phyloP scores from a whole-genome alignment of 352 stramenopile species.

The Peronospora belbahrii region DNA sequence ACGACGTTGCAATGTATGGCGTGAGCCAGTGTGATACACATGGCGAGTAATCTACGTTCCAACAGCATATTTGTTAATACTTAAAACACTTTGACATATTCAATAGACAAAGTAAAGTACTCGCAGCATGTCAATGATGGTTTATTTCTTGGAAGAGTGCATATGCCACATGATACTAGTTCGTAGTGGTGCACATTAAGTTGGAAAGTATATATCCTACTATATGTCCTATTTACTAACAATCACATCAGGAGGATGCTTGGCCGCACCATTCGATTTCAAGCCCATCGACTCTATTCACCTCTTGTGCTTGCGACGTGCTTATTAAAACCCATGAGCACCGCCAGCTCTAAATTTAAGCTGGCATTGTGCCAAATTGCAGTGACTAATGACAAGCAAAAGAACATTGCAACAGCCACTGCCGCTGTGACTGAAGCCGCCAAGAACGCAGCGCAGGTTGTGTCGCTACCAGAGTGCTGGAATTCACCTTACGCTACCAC shows the following conservation, averaged over 20 bases:
- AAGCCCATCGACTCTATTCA: conserved; percentile 14
- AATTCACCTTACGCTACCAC: conserved; percentile 96
- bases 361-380: conserved; percentile 94
- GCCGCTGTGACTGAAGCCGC: conserved; percentile 59
- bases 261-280: conserved; percentile 22
- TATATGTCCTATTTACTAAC: background rate
- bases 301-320: conserved; percentile 8
- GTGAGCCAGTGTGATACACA: conserved; percentile 34
- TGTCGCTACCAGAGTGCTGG: conserved; percentile 93
- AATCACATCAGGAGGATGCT: too few relatives aligned
- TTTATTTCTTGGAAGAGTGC: background rate
- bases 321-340: conserved; percentile 35
- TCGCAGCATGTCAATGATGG: conserved; percentile 14
- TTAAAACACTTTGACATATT: background rate
- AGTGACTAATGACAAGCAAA: conserved; percentile 81
- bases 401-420: conserved; percentile 77
- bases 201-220: background rate
- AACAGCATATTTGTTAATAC: background rate
- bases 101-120: background rate
- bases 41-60: conserved; percentile 24
- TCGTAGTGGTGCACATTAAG: conserved; percentile 3
- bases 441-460: conserved; percentile 74
- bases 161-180: conserved; percentile 10
- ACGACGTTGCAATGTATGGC: conserved; percentile 28
- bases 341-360: conserved; percentile 62